phyloP scores from a whole-genome alignment of 768 basidiomycete species.

The Leccinum boreale region DNA sequence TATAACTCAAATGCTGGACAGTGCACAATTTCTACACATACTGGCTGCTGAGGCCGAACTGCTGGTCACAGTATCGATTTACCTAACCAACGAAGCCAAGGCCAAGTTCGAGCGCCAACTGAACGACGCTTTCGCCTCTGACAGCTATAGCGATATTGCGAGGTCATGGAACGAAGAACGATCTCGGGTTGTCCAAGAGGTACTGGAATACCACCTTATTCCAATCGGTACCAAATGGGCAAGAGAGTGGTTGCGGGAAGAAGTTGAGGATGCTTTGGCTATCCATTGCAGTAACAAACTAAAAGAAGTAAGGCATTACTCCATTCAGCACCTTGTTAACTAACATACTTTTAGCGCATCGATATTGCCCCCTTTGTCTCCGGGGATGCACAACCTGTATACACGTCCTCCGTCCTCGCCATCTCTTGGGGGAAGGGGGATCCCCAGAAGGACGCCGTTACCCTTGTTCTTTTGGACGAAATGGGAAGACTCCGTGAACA shows the following conservation, averaged over 20 bases:
- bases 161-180: constrained; percentile 91
- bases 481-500: constrained; percentile 90
- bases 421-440: constrained; percentile 96
- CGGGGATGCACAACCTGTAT: constrained; percentile 61
- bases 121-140: constrained; percentile 79
- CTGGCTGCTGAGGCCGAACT: constrained; percentile 88
- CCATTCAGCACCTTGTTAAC: background rate
- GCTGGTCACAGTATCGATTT: constrained; percentile 74
- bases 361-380: constrained; percentile 75
- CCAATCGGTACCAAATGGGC: constrained; percentile 86
- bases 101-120: constrained; percentile 71
- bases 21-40: constrained; percentile 85
- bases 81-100: constrained; percentile 58
- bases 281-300: constrained; percentile 63
- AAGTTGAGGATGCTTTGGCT: constrained; percentile 84
- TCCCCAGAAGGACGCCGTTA: constrained; percentile 85
- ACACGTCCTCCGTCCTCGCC: constrained; percentile 77
- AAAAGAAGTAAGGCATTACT: constrained; percentile 53
- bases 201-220: constrained; percentile 76
- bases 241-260: constrained; percentile 83
- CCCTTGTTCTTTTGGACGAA: constrained; percentile 81
- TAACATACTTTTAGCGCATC: constrained; percentile 55
- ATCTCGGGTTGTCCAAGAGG: constrained; percentile 71
- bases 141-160: constrained; percentile 80
- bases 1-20: constrained; percentile 61